These are phyloP conservation scores for Domatiomyces catenatus DNA, from an alignment of 2,329 filamentous ascomycete genomes.

Conservation along the genomic window DNA sequence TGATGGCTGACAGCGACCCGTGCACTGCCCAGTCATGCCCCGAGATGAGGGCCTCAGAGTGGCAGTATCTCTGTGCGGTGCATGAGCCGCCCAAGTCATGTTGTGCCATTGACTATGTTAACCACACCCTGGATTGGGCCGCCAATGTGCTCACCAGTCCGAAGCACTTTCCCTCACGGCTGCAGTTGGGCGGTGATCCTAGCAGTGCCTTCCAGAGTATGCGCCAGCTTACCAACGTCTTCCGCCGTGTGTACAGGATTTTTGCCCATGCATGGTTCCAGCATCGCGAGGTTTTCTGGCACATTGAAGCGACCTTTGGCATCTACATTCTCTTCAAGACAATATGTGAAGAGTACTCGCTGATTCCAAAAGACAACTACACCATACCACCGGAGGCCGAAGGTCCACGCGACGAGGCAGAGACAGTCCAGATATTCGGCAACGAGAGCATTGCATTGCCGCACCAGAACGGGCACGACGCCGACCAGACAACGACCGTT, in stretches of 20 bases:
- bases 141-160: slow-evolving; percentile 86
- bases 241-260: slow-evolving; percentile 83
- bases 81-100: slow-evolving; percentile 94
- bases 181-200: slow-evolving; percentile 39
- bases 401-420: slow-evolving; percentile 47
- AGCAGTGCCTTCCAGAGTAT: slow-evolving; percentile 30
- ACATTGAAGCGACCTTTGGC: slow-evolving; percentile 76
- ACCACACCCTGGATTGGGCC: slow-evolving; percentile 95
- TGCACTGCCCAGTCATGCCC: slow-evolving; percentile 83
- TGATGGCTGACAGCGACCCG: slow-evolving; percentile 78
- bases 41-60: slow-evolving; percentile 96
- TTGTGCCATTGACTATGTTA: slow-evolving; percentile 98
- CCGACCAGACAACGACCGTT: background rate
- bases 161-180: slow-evolving; percentile 84
- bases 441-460: slow-evolving; percentile 27
- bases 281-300: slow-evolving; percentile 88
- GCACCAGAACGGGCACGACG: background rate
- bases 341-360: slow-evolving; percentile 78
- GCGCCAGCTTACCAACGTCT: slow-evolving; percentile 78
- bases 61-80: slow-evolving; percentile 97
- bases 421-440: slow-evolving; percentile 20
- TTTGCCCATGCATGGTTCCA: slow-evolving; percentile 99
- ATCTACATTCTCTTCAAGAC: slow-evolving; percentile 95
- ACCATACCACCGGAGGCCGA: slow-evolving; percentile 89
- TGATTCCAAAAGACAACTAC: slow-evolving; percentile 88